Evolutionary conservation across 2,329 filamentous ascomycete species (phyloP).

Genomic region (Talaromyces sp.): DNA sequence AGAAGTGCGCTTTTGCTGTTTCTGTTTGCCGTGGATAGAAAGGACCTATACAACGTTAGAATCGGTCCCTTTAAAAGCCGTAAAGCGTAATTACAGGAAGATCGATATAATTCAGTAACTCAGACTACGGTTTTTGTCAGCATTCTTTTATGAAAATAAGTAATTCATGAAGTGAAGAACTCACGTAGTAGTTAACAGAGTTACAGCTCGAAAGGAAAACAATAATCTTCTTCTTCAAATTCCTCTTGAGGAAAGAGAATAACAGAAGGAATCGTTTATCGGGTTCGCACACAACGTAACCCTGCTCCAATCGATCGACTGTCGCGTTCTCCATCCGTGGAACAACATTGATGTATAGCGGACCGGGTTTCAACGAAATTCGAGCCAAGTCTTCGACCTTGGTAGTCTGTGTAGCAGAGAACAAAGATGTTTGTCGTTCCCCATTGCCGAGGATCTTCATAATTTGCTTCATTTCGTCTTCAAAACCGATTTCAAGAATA

Average conservation of each 20-base stretch:
- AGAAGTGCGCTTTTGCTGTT: constrained; percentile 98
- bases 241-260: constrained; percentile 90
- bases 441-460: constrained; percentile 89
- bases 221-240: constrained; percentile 94
- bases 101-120: constrained; percentile 97
- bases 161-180: constrained; percentile 31
- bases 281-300: constrained; percentile 89
- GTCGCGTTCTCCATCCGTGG: constrained; percentile 85
- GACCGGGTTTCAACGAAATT: constrained; percentile 86
- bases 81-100: constrained; percentile 79
- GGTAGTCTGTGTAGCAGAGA: constrained; percentile 96
- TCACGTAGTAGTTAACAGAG: constrained; percentile 85
- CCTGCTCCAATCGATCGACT: constrained; percentile 90
- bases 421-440: constrained; percentile 92
- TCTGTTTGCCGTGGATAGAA: constrained; percentile 82
- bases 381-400: constrained; percentile 96
- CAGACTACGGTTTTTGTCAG: constrained; percentile 55
- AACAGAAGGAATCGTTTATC: constrained; percentile 92
- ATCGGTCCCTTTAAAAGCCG: constrained; percentile 61
- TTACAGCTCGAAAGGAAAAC: constrained; percentile 93
- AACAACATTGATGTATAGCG: constrained; percentile 96
- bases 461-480: constrained; percentile 96
- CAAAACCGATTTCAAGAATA: constrained; percentile 95
- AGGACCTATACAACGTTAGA: constrained; percentile 72
- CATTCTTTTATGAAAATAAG: neutral